A percentile compares a stretch with the other conserved stretches of the same genome.
phyloP scores from a whole-genome alignment of 75 land plant species.

The Pseudotsuga menziesii region DNA sequence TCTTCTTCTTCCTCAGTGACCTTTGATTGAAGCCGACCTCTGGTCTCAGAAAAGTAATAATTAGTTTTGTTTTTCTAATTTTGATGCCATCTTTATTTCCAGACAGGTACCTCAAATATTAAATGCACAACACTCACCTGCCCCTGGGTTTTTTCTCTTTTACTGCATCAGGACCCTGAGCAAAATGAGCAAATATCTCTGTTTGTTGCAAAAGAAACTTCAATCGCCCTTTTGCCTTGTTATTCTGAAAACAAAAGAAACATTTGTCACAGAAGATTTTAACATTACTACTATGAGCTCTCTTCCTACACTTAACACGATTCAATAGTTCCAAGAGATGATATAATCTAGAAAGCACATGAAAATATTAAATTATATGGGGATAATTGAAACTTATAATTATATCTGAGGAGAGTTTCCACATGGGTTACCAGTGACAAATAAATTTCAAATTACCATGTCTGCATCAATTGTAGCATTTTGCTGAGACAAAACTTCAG shows the following conservation, averaged over 20 bases:
- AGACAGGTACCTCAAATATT: neutral
- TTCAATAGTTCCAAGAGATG: neutral
- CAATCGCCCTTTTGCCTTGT: conserved; percentile 83
- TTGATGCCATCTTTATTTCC: neutral
- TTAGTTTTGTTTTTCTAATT: neutral
- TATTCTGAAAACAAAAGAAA: conserved; percentile 43
- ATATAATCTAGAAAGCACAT: no score
- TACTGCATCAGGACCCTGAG: conserved; percentile 44
- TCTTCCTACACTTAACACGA: neutral
- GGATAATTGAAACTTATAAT: neutral
- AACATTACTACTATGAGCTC: neutral
- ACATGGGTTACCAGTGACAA: neutral
- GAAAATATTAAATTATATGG: neutral
- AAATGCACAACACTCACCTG: conserved; percentile 26
- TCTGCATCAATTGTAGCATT: conserved; percentile 94
- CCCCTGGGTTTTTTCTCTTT: conserved; percentile 44
- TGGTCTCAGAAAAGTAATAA: conserved; percentile 4
- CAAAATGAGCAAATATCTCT: conserved; percentile 97
- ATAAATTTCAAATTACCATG: conserved; percentile 44
- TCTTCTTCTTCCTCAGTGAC: conserved; percentile 99
- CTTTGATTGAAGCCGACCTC: conserved; percentile 94
- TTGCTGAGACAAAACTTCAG: conserved; percentile 67
- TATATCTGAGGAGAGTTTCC: neutral
- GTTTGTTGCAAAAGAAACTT: conserved; percentile 92
- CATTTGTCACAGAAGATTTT: neutral